These are phyloP conservation scores for Verticillium klebahnii DNA, from an alignment of 2,329 filamentous ascomycete genomes.

Conservation along the genomic window DNA sequence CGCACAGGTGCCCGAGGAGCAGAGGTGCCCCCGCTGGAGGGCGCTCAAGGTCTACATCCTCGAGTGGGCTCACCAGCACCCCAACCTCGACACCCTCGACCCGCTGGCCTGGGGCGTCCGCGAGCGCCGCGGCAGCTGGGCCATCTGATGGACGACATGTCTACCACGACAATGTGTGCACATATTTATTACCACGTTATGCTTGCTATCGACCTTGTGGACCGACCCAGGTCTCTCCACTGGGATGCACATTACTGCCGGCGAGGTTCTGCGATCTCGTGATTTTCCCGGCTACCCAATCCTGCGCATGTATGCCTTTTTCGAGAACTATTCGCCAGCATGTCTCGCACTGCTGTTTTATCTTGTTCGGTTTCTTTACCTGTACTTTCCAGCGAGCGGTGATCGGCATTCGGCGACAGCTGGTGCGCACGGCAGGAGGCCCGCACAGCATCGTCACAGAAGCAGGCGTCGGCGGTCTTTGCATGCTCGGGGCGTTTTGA, in stretches of 20 bases:
- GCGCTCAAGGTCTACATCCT: constrained; percentile 78
- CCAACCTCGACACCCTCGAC: constrained; percentile 59
- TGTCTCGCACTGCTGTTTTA: too few species aligned
- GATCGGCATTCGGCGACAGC: too few species aligned
- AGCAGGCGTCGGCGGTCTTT: background rate
- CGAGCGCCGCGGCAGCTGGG: constrained; percentile 68
- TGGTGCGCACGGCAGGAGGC: too few species aligned
- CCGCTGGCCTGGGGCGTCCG: constrained; percentile 64
- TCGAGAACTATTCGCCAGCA: too few species aligned
- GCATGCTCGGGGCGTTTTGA: background rate
- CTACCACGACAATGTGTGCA: background rate
- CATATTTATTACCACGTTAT: background rate
- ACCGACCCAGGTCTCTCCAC: too few species aligned
- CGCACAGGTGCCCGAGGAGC: constrained; percentile 39
- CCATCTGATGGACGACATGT: constrained; percentile 40
- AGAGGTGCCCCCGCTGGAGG: constrained; percentile 69
- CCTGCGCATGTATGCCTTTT: too few species aligned
- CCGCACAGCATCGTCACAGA: too few species aligned
- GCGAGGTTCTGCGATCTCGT: too few species aligned
- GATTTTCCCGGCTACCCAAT: too few species aligned
- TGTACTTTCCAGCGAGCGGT: background rate
- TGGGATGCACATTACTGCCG: too few species aligned
- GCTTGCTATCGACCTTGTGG: too few species aligned
- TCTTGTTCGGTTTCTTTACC: too few species aligned
- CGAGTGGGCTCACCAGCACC: constrained; percentile 88